phyloP scores from a whole-genome alignment of 225 moss, liverwort and hornwort genomes.

The Bryum argenteum region DNA sequence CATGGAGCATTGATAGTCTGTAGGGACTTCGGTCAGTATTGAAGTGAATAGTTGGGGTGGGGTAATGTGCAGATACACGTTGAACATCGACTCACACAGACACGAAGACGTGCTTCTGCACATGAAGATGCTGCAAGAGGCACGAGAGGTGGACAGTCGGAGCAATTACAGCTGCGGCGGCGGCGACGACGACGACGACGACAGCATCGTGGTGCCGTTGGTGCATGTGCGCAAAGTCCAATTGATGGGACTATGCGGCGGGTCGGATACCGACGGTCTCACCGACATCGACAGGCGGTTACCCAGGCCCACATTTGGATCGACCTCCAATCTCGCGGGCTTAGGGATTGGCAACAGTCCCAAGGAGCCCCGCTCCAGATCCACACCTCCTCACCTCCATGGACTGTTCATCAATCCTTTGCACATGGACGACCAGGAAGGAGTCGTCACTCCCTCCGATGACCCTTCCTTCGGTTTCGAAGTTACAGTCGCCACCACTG shows the following conservation, averaged over 20 bases:
- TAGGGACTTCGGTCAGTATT: too few relatives aligned
- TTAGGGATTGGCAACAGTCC: slow-evolving; percentile 67
- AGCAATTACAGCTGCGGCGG: slow-evolving; percentile 19
- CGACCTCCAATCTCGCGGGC: slow-evolving; percentile 66
- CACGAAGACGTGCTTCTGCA: slow-evolving; percentile 91
- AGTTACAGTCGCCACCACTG: slow-evolving; percentile 75
- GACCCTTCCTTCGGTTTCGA: slow-evolving; percentile 56
- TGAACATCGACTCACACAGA: slow-evolving; percentile 82
- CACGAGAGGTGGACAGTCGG: slow-evolving; percentile 49
- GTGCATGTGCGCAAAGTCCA: slow-evolving; percentile 85
- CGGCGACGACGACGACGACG: slow-evolving; percentile 16
- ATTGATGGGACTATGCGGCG: neutral
- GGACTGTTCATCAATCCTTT: slow-evolving; percentile 66
- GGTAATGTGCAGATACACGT: slow-evolving; percentile 59
- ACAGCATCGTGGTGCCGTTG: slow-evolving; percentile 52
- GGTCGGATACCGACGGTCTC: neutral
- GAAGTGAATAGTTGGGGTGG: too few relatives aligned
- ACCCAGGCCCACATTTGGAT: slow-evolving; percentile 83
- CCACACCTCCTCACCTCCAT: slow-evolving; percentile 38
- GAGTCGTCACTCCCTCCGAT: neutral
- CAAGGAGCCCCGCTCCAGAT: slow-evolving; percentile 39
- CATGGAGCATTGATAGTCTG: too few relatives aligned
- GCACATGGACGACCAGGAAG: slow-evolving; percentile 65
- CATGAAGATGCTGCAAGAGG: slow-evolving; percentile 78
- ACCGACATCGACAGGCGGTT: slow-evolving; percentile 17